These are phyloP conservation scores for Thermothelomyces thermophilus DNA, from an alignment of 2,329 filamentous ascomycete species.

Conservation along the genomic window DNA sequence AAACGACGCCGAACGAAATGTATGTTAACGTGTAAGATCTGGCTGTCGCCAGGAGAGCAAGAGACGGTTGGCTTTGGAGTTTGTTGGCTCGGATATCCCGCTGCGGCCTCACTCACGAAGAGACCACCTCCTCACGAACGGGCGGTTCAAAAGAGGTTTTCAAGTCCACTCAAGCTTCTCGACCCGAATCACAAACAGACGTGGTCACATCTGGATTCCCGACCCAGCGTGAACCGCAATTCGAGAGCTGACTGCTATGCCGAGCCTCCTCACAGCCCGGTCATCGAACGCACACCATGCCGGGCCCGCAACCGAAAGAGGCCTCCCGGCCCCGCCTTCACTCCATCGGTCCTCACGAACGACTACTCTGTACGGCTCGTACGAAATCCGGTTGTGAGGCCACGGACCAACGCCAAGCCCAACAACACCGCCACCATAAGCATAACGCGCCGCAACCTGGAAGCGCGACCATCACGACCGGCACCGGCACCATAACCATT, in stretches of 20 bases:
- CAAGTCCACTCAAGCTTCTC: not conserved
- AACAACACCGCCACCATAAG: conserved; percentile 10
- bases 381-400: conserved; percentile 2
- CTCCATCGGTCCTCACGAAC: not conserved
- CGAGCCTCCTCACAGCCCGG: not conserved
- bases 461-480: not conserved
- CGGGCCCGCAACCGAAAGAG: not conserved
- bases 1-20: conserved; percentile 11
- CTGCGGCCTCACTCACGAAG: too few species aligned
- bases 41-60: not conserved
- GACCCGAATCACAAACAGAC: not conserved
- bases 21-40: conserved; percentile 12
- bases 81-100: not conserved
- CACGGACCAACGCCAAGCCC: conserved; percentile 8
- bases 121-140: too few species aligned
- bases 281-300: not conserved
- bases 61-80: not conserved
- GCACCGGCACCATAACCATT: not conserved
- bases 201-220: not conserved
- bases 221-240: not conserved
- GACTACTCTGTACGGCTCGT: not conserved
- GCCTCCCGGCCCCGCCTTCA: not conserved
- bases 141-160: not conserved
- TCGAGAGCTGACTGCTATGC: not conserved
- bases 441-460: conserved; percentile 6